phyloP scores from a whole-genome alignment of 2,329 filamentous ascomycete genomes.

The Fusarium newnesense region DNA sequence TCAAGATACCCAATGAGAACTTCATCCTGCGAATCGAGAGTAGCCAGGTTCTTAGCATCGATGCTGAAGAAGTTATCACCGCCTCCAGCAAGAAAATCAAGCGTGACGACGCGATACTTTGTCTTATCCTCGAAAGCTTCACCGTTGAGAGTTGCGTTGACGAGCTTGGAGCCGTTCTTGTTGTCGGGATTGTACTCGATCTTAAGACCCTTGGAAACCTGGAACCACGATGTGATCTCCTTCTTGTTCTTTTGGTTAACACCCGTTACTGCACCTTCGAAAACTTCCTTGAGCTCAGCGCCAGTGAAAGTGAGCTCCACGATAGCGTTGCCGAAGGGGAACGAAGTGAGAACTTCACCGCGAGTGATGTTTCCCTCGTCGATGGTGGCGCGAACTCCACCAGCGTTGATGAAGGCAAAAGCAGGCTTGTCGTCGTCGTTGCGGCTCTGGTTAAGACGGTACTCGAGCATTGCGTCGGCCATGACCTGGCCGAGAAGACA shows the following conservation, averaged over 20 bases:
- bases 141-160: conserved; percentile 62
- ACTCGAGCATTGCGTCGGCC: conserved; percentile 69
- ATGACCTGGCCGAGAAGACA: conserved; percentile 68
- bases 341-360: conserved; percentile 70
- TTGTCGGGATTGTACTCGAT: conserved; percentile 67
- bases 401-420: conserved; percentile 72
- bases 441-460: conserved; percentile 61
- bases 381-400: conserved; percentile 72
- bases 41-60: conserved; percentile 50
- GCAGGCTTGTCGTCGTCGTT: conserved; percentile 51
- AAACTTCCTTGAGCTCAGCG: conserved; percentile 63
- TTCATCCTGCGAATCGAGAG: conserved; percentile 64
- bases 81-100: conserved; percentile 71
- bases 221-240: conserved; percentile 67
- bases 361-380: conserved; percentile 69
- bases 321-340: conserved; percentile 73
- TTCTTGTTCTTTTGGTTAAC: conserved; percentile 65
- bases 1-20: conserved; percentile 63
- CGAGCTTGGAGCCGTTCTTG: conserved; percentile 60
- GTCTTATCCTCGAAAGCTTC: conserved; percentile 56
- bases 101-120: conserved; percentile 68
- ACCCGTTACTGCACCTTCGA: conserved; percentile 68
- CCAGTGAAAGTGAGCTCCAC: conserved; percentile 67
- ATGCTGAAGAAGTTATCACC: conserved; percentile 70
- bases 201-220: conserved; percentile 66